A percentile compares a stretch with the other conserved stretches of the same genome.
Evolutionary conservation across 192 early-diverging fungal genomes (phyloP).

Genomic region (Podila epicladia): DNA sequence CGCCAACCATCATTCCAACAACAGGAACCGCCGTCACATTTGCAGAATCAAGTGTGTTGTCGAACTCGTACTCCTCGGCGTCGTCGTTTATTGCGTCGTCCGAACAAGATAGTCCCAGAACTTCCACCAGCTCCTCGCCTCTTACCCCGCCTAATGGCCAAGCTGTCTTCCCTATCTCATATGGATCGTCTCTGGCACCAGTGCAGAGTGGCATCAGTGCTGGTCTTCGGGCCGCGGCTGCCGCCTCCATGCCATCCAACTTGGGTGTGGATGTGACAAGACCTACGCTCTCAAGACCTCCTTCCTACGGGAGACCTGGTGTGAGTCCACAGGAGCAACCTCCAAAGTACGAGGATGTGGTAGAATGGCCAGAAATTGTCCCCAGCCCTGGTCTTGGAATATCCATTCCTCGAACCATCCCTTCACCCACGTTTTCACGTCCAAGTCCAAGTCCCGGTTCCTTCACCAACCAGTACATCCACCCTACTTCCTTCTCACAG

Average conservation of each 20-base stretch:
- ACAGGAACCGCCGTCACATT: constrained; percentile 26
- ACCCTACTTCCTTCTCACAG: constrained; percentile 5
- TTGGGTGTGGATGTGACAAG: not conserved
- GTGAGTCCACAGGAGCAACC: constrained; percentile 3
- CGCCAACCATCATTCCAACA: constrained; percentile 18
- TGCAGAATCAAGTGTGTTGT: not conserved
- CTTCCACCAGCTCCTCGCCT: not conserved
- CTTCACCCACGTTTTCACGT: constrained; percentile 18
- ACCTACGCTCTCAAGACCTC: constrained; percentile 9
- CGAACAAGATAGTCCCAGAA: not conserved
- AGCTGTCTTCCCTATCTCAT: not conserved
- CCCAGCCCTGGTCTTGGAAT: constrained; percentile 15
- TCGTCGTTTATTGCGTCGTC: not conserved
- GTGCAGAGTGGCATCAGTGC: constrained; percentile 42
- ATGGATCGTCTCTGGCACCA: not conserved
- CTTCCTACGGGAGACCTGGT: constrained; percentile 21
- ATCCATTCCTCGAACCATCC: constrained; percentile 20
- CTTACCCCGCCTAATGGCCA: not conserved
- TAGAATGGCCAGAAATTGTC: constrained; percentile 1
- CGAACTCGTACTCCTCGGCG: constrained; percentile 6
- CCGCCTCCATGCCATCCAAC: constrained; percentile 1
- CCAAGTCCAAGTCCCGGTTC: not conserved
- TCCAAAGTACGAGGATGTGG: constrained; percentile 47
- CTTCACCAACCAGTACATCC: constrained; percentile 1
- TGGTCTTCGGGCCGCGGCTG: constrained; percentile 38